These are phyloP conservation scores for Pinus albicaulis DNA, from an alignment of 75 land plant genomes.

Conservation along the genomic window DNA sequence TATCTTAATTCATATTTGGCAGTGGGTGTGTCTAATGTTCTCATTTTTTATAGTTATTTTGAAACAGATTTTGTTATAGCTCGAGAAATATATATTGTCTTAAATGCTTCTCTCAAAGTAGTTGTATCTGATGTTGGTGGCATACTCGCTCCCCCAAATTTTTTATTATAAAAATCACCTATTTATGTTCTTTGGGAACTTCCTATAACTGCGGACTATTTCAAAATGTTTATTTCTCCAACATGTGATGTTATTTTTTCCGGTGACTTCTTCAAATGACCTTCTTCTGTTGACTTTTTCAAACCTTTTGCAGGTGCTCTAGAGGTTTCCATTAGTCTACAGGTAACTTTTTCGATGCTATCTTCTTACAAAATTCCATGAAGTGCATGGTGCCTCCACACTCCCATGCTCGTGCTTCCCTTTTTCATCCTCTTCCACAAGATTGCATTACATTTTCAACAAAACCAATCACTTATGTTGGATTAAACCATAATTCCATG, in stretches of 20 bases:
- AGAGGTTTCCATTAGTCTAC: neutral
- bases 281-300: conserved; percentile 5
- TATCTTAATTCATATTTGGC: neutral
- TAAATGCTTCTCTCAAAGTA: neutral
- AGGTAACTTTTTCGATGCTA: neutral
- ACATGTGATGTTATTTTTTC: neutral
- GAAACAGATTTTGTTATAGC: neutral
- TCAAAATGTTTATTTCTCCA: neutral
- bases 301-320: neutral
- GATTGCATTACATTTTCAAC: too few relatives aligned
- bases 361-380: neutral
- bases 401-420: too few relatives aligned
- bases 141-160: neutral
- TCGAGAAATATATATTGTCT: neutral
- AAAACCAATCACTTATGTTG: too few relatives aligned
- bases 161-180: neutral
- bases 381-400: neutral
- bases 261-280: neutral
- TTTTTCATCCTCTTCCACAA: too few relatives aligned
- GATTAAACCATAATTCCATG: too few relatives aligned
- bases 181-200: neutral
- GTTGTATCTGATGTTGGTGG: neutral
- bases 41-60: neutral
- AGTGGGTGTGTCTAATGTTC: neutral
- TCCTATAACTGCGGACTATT: neutral